These are phyloP conservation scores for Amaranthus hypochondriacus DNA, from an alignment of 148 eudicot species.

Conservation along the genomic window DNA sequence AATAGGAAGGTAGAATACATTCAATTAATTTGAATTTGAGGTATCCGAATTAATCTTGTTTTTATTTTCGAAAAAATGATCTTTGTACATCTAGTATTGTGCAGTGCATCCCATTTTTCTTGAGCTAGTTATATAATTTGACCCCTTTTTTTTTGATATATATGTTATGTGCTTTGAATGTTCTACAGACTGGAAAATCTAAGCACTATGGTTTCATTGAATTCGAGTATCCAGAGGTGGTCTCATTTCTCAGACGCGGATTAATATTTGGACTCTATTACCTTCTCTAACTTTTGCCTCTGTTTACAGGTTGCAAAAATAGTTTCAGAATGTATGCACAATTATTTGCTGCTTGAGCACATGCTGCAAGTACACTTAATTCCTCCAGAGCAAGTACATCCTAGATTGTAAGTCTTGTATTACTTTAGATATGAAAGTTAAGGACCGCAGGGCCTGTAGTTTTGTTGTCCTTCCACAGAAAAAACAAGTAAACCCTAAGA, in stretches of 20 bases:
- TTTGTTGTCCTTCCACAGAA: neutral
- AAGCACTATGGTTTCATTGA: constrained; percentile 94
- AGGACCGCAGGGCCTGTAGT: neutral
- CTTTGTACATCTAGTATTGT: no score
- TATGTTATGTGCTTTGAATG: constrained; percentile 1
- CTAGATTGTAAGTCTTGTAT: constrained; percentile 54
- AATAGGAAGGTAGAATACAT: constrained; percentile 52
- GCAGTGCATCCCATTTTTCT: no score
- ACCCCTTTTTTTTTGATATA: neutral
- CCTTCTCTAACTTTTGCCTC: neutral
- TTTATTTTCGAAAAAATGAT: no score
- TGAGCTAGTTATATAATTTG: no score
- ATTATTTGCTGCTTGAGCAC: constrained; percentile 80
- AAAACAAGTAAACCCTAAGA: neutral
- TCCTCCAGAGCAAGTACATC: constrained; percentile 75
- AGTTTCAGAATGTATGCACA: constrained; percentile 91
- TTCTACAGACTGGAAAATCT: constrained; percentile 80
- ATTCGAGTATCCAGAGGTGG: constrained; percentile 89
- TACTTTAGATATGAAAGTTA: neutral
- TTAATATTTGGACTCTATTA: neutral
- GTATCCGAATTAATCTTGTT: no score
- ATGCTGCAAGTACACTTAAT: constrained; percentile 75
- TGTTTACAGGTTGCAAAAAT: constrained; percentile 75
- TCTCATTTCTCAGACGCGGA: neutral
- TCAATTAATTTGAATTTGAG: no score